Conservation (phyloP, 2,329 filamentous ascomycete species). For the Venturia aucupariae region DNA sequence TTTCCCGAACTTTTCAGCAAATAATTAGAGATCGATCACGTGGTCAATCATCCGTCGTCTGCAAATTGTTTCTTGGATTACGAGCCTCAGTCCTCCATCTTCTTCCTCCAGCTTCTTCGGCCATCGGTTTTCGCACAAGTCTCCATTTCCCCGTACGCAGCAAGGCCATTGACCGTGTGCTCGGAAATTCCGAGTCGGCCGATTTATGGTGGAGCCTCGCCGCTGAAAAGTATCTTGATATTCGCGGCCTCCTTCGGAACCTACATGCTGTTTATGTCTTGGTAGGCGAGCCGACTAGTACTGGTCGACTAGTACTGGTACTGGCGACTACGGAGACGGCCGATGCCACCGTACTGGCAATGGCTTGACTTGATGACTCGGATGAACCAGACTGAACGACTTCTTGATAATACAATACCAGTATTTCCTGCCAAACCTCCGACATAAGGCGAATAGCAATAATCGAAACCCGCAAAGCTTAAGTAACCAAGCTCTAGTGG, state of each 20-base stretch:
- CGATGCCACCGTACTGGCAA: neutral
- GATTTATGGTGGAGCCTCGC: neutral
- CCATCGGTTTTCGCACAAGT: neutral
- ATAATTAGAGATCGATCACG: too few relatives aligned
- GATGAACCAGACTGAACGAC: too few relatives aligned
- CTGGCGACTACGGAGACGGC: neutral
- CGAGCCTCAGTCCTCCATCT: too few relatives aligned
- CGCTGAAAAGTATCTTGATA: neutral
- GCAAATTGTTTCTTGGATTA: too few relatives aligned
- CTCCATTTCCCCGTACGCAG: neutral
- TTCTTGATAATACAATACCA: neutral
- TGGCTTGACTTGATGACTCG: neutral
- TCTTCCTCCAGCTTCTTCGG: too few relatives aligned
- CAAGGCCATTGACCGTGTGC: neutral
- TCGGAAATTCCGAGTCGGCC: neutral
- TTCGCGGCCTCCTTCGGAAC: neutral
- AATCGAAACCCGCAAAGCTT: too few relatives aligned
- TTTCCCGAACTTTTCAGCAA: too few relatives aligned
- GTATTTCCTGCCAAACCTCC: neutral
- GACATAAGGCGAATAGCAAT: too few relatives aligned
- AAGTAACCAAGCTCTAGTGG: neutral
- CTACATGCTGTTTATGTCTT: neutral
- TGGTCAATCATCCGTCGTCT: too few relatives aligned
- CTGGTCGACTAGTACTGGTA: too few relatives aligned
- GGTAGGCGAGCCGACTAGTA: neutral